These are phyloP conservation scores for Adansonia grandidieri DNA, from an alignment of 441 rosid species.

Conservation along the genomic window DNA sequence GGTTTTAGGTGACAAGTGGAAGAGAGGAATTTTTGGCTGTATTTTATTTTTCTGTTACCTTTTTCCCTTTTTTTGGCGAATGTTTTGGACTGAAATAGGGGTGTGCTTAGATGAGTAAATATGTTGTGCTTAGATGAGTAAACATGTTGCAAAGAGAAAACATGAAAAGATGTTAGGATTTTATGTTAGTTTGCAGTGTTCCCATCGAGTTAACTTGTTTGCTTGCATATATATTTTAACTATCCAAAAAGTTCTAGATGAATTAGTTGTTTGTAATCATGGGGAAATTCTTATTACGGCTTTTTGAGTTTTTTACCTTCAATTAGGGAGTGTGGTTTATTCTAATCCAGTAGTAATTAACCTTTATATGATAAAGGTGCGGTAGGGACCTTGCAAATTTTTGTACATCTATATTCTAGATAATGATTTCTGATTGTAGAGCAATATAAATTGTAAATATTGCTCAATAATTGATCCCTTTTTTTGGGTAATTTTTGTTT, in stretches of 20 bases:
- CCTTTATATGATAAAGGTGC: not conserved
- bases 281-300: not conserved
- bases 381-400: not conserved
- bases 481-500: constrained; percentile 14
- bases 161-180: constrained; percentile 7
- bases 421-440: constrained; percentile 12
- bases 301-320: not conserved
- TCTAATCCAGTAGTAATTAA: not conserved
- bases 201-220: not conserved
- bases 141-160: constrained; percentile 5
- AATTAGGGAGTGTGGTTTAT: not conserved
- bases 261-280: constrained; percentile 6
- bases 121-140: not conserved
- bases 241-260: constrained; percentile 11
- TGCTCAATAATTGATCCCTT: not conserved
- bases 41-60: constrained; percentile 36
- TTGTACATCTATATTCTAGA: not conserved
- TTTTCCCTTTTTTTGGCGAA: too few relatives aligned
- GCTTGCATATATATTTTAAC: not conserved
- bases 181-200: not conserved
- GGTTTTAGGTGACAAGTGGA: not conserved
- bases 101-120: too few relatives aligned
- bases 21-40: not conserved
- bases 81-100: not conserved
- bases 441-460: constrained; percentile 1